Base-by-base conservation (phyloP, 2,329 filamentous ascomycete species). In the Hansfordia pulvinata region DNA sequence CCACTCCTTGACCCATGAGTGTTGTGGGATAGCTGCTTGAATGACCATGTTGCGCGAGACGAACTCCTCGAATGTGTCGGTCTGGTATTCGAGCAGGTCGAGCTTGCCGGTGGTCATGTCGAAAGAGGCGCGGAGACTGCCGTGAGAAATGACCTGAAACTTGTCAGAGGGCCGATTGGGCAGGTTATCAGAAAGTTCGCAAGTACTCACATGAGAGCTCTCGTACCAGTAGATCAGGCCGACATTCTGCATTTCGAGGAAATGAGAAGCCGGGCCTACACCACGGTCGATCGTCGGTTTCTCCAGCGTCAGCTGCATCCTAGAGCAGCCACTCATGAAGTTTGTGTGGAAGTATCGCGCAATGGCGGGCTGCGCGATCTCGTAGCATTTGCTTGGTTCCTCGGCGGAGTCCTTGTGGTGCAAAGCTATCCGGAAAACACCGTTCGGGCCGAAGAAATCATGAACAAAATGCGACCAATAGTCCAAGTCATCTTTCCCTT, bases 191-290 rank as follows among this genome's bases (percentile, higher is more conserved):
- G 15, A 19, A 20, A 17, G 9, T 25, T 25, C 18, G 18, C 10
- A 19, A 19, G n/a, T 24, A 62, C 71, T 53, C 62, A 88, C 81
- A 47, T 90, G 84, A 33, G 78, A 80, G 27, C 77, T 79, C 35
- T 80, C 72, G 44, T 88, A 94, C 70, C 82, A 92, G 47, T 93
- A 92, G 5, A 90, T 77, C 30, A 96, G 71, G 42, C 74, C 90
- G 15, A 84, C 75, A 41, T 74, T 80, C 14, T 60, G 58, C 43
- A 82, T 84, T 39, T 83, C 78, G 13, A 94, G 76, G 39, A 76
- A 76, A 41, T 80, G 74, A 23, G 71, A 72, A 25, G 76, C 73
- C 30, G 67, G 69, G 2, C 66, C 60, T 19, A 80, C 49, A 8
- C 62, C 54, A 26, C 60, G 61, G 35, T 77, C 71, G 0, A 53